phyloP scores from a whole-genome alignment of 1,139 yeast species.

The Diutina mesorugosa region DNA sequence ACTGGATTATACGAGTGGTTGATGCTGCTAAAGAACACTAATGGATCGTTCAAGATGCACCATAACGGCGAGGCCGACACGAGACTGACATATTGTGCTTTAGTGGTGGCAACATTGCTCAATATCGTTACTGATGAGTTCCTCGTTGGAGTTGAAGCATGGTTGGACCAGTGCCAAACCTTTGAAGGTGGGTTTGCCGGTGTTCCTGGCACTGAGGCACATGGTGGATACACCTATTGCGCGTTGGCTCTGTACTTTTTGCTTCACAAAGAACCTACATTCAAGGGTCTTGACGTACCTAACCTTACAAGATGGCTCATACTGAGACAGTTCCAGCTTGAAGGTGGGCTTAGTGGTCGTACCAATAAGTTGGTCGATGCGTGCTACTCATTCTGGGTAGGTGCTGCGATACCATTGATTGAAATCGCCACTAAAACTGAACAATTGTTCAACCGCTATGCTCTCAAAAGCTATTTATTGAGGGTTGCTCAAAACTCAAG shows the following conservation, averaged over 20 bases:
- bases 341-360: slow-evolving; percentile 85
- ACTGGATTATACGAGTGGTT: slow-evolving; percentile 50
- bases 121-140: slow-evolving; percentile 53
- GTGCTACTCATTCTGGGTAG: slow-evolving; percentile 94
- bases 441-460: slow-evolving; percentile 36
- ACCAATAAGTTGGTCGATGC: slow-evolving; percentile 92
- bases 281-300: slow-evolving; percentile 21
- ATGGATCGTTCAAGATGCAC: slow-evolving; percentile 73
- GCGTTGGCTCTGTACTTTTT: slow-evolving; percentile 63
- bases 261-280: slow-evolving; percentile 15
- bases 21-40: slow-evolving; percentile 42
- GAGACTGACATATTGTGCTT: slow-evolving; percentile 77
- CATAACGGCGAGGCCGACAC: slow-evolving; percentile 76
- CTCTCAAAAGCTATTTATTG: slow-evolving; percentile 52
- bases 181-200: slow-evolving; percentile 96
- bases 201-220: slow-evolving; percentile 75
- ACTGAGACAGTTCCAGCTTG: slow-evolving; percentile 53
- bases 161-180: slow-evolving; percentile 69
- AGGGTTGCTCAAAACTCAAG: slow-evolving; percentile 54
- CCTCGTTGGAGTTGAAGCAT: slow-evolving; percentile 37
- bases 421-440: slow-evolving; percentile 30
- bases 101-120: slow-evolving; percentile 61
- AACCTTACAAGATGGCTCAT: slow-evolving; percentile 51
- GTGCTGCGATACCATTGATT: slow-evolving; percentile 57
- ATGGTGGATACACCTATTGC: slow-evolving; percentile 94